Evolutionary conservation across 2,329 filamentous ascomycete genomes (phyloP).

Genomic region (Trichoderma oligosporum): DNA sequence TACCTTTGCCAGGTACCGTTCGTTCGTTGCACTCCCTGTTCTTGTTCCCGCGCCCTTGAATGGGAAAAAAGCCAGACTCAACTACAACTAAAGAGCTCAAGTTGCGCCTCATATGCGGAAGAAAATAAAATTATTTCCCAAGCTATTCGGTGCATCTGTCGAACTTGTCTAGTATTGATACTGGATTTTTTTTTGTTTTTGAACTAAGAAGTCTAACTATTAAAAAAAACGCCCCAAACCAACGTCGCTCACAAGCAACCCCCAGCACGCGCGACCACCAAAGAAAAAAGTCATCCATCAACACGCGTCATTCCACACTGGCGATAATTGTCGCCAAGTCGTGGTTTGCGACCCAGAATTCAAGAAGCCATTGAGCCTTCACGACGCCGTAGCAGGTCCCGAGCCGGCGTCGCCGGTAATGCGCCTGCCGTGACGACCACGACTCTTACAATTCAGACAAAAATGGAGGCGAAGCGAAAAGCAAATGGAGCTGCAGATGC

Average conservation of each 20-base stretch:
- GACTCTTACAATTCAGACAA: conserved; percentile 25
- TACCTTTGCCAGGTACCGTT: conserved; percentile 11
- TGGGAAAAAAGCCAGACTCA: conserved; percentile 18
- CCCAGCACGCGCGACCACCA: conserved; percentile 23
- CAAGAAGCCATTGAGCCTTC: conserved; percentile 28
- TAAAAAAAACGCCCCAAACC: neutral
- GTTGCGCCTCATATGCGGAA: neutral
- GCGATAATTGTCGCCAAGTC: conserved; percentile 2
- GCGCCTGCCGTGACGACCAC: conserved; percentile 28
- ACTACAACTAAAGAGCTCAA: conserved; percentile 7
- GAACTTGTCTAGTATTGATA: neutral
- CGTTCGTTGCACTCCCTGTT: conserved; percentile 5
- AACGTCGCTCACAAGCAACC: conserved; percentile 8
- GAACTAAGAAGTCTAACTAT: no score
- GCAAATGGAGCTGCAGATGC: conserved; percentile 46
- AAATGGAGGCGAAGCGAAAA: conserved; percentile 58
- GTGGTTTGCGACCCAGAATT: conserved; percentile 16
- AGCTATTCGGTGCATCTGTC: neutral
- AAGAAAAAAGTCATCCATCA: neutral
- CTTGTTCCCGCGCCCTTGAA: conserved; percentile 12
- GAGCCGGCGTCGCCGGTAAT: conserved; percentile 26
- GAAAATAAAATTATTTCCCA: neutral
- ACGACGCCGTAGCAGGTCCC: conserved; percentile 18
- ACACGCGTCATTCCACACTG: conserved; percentile 24
- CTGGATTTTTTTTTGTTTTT: no score